Evolutionary conservation across 129 eudicot species (phyloP).

Genomic region (Oenanthe sinensis): DNA sequence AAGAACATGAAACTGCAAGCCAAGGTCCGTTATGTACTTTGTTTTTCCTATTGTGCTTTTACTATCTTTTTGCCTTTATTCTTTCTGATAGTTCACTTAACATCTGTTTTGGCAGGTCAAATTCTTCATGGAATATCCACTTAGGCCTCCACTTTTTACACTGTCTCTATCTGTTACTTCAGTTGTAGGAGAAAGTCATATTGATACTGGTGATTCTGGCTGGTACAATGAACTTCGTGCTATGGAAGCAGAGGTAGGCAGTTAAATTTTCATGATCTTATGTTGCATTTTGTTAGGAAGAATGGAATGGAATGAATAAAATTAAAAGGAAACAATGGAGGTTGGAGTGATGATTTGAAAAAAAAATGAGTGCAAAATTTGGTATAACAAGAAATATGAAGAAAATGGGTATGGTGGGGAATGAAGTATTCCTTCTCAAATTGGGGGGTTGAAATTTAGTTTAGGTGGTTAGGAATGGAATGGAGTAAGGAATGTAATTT

Average conservation of each 20-base stretch:
- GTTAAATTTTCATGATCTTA: background rate
- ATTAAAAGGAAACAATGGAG: no score
- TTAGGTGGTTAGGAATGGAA: no score
- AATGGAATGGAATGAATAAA: no score
- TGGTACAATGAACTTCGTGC: constrained; percentile 90
- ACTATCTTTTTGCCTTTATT: background rate
- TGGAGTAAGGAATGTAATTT: no score
- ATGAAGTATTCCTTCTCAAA: no score
- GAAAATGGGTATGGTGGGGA: no score
- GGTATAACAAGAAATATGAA: no score
- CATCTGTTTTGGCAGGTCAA: constrained; percentile 43
- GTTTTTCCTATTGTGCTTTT: background rate
- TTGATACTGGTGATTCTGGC: constrained; percentile 33
- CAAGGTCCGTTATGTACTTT: constrained; percentile 35
- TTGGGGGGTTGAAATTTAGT: no score
- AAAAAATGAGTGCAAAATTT: no score
- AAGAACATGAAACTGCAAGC: constrained; percentile 62
- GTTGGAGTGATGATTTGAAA: no score
- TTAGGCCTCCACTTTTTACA: constrained; percentile 67
- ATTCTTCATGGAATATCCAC: constrained; percentile 79
- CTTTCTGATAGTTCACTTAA: background rate
- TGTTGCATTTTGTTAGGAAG: no score
- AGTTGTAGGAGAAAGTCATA: constrained; percentile 32
- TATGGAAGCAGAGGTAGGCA: constrained; percentile 93
- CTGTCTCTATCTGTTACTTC: constrained; percentile 31